Base-by-base conservation (phyloP, 495 filamentous ascomycete species). In the Tetracladium marchalianum region DNA sequence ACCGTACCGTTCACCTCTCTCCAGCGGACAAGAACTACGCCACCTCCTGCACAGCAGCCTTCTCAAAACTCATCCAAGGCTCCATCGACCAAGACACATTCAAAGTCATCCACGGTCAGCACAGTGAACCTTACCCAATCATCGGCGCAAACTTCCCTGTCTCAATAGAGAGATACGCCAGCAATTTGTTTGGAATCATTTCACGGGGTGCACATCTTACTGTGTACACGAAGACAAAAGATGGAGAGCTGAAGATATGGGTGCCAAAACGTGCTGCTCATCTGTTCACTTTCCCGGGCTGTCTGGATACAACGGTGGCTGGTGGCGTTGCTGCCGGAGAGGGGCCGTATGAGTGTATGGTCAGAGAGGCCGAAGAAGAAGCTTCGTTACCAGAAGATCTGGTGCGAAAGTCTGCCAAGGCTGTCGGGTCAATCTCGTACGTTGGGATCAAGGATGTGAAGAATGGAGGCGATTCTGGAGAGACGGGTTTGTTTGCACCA, bases 241-340 rank as follows among this genome's bases (percentile, higher is more conserved):
- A 51, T 35, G 39, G 58, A 13, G 53, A 46, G 27, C 46, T 70
- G 39, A 66, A 62, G 27, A 51, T 78, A 35, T 82, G 78, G 76
- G 65, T 80, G 16, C 61, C 68, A 2, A 56, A 68, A 5, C 62
- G 78, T 4, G 59, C 67, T 12, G 44, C 53, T 10, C 56, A 62
- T 15, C 63, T 74, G 37, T 66, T 66, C 37, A 76, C 70, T 0
- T 77, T 68, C 42, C 72, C 75, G 1, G 62, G 64, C 5, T 67
- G 66, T 65, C 67, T 82, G 5, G 77, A 81, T 55, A 64, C 53
- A 1, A 70, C 75, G 0, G 77, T 80, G 0, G 78, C 71, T 5
- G 76, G 76, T 7, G 74, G 75, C 10, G 57, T 81, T 4, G 55
- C 57, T 11, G 53, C 66, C 1, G 66, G 63, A 0, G 57, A 65